phyloP scores from a whole-genome alignment of 176 grass and related monocot genomes.

The Oryza australiensis region DNA sequence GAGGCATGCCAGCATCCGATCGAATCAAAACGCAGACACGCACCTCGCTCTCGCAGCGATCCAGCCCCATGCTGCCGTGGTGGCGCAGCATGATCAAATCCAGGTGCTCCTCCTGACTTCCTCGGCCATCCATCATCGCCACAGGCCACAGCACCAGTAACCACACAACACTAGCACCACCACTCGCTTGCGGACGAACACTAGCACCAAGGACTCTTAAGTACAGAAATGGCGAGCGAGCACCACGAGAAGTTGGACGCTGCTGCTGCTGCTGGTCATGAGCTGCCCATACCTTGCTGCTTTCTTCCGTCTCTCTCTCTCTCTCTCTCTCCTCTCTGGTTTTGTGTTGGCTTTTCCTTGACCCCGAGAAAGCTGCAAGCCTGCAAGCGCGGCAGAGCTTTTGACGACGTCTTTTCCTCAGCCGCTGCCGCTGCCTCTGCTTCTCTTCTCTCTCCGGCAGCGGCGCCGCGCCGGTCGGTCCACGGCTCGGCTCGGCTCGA shows the following conservation, averaged over 20 bases:
- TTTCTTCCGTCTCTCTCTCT: too few species aligned
- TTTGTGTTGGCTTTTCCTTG: constrained; percentile 28
- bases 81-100: constrained; percentile 45
- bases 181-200: too few species aligned
- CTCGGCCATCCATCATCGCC: constrained; percentile 22
- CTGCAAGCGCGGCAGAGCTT: constrained; percentile 37
- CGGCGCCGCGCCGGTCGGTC: not conserved
- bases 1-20: not conserved
- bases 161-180: too few species aligned
- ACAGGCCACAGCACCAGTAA: too few species aligned
- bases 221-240: not conserved
- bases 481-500: not conserved
- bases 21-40: not conserved
- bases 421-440: too few species aligned
- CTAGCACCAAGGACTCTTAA: not conserved
- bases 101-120: not conserved
- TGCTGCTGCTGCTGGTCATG: not conserved
- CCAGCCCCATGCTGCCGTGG: constrained; percentile 32
- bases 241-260: not conserved
- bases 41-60: constrained; percentile 52
- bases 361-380: constrained; percentile 35
- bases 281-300: constrained; percentile 34
- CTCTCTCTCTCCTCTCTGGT: not conserved
- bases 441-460: not conserved
- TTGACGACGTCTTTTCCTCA: constrained; percentile 30